A percentile compares a stretch with the other conserved stretches of the same genome.
Evolutionary conservation across 2,329 filamentous ascomycete genomes (phyloP).

Genomic region (Aurifilum marmelostoma): DNA sequence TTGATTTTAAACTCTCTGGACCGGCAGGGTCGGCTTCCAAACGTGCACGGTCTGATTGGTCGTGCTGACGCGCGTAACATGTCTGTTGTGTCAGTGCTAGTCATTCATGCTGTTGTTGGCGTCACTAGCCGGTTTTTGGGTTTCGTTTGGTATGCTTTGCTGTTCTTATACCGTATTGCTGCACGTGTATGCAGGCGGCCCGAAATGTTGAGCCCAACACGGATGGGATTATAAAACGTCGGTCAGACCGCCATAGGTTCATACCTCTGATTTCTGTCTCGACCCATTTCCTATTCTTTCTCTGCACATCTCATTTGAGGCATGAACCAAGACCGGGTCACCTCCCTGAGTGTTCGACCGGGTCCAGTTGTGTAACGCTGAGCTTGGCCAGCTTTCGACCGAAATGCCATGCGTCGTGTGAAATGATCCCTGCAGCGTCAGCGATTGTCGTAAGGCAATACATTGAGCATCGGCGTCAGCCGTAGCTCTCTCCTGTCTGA

Average conservation of each 20-base stretch:
- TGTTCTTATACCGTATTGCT: background rate
- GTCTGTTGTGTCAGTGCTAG: slow-evolving; percentile 3
- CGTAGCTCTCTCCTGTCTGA: background rate
- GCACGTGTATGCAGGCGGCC: background rate
- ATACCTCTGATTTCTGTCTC: background rate
- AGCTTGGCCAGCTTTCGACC: background rate
- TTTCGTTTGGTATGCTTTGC: background rate
- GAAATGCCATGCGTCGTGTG: background rate
- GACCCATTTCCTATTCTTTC: background rate
- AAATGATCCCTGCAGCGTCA: background rate
- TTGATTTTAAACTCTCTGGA: background rate
- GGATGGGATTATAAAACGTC: background rate
- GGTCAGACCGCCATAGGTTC: background rate
- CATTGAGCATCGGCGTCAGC: too few relatives aligned
- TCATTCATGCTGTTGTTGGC: background rate
- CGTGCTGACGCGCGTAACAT: background rate
- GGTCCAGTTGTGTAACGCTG: background rate
- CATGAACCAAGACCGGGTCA: too few relatives aligned
- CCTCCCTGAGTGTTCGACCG: background rate
- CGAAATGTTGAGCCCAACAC: background rate
- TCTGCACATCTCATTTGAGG: background rate
- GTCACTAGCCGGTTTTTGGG: background rate
- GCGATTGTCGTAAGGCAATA: background rate
- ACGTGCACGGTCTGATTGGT: background rate
- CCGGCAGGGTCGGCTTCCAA: background rate